Evolutionary conservation across 371 early-diverging fungal genomes (phyloP).

Genomic region (Enteropsectra breve): DNA sequence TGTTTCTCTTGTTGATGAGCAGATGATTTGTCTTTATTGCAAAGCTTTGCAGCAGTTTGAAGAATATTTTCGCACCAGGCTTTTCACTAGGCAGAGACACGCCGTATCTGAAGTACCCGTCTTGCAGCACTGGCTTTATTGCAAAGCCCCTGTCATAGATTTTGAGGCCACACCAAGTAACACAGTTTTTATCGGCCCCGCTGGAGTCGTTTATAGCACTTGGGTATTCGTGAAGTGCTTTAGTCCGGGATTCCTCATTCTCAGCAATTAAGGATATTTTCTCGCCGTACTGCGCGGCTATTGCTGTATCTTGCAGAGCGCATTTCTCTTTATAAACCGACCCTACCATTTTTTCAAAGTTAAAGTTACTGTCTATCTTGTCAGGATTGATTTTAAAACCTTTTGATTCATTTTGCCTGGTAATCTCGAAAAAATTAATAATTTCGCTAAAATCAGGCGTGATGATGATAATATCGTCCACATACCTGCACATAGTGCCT

Average conservation of each 20-base stretch:
- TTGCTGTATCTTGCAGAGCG: constrained; percentile 2
- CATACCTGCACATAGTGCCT: constrained; percentile 41
- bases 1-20: constrained; percentile 32
- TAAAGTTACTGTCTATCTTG: constrained; percentile 49
- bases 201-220: not conserved
- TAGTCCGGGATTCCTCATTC: no score
- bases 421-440: constrained; percentile 21
- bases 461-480: constrained; percentile 52
- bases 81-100: constrained; percentile 6
- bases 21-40: constrained; percentile 9
- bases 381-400: constrained; percentile 35
- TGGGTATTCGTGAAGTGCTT: not conserved
- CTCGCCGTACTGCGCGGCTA: no score
- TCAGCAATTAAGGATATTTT: no score
- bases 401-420: constrained; percentile 10
- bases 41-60: constrained; percentile 28
- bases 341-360: not conserved
- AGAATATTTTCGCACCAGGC: constrained; percentile 15
- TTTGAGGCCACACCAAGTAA: constrained; percentile 46
- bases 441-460: constrained; percentile 30
- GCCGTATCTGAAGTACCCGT: constrained; percentile 18
- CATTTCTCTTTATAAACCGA: constrained; percentile 4
- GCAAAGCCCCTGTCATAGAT: constrained; percentile 13
- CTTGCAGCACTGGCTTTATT: constrained; percentile 19
- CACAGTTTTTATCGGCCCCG: not conserved